phyloP scores from a whole-genome alignment of 2,329 filamentous ascomycete species.

The Penicillium sp. region DNA sequence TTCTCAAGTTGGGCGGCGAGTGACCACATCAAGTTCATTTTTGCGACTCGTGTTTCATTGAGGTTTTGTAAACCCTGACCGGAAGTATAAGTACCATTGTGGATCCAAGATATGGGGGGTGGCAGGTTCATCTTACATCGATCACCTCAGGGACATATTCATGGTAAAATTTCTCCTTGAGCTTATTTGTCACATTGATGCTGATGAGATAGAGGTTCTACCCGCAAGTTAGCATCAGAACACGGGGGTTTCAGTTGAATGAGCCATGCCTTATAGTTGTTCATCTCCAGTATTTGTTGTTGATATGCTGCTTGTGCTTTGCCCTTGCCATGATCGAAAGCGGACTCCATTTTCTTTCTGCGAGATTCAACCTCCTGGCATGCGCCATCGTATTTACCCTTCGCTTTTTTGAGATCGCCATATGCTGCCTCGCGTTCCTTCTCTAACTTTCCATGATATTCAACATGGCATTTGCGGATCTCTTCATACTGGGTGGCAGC shows the following conservation, averaged over 20 bases:
- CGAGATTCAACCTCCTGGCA: conserved; percentile 94
- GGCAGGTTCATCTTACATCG: conserved; percentile 59
- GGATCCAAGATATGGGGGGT: neutral
- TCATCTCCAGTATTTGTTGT: conserved; percentile 91
- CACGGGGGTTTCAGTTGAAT: too few relatives aligned
- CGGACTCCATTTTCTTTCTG: conserved; percentile 90
- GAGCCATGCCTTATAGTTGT: conserved; percentile 72
- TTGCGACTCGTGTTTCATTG: conserved; percentile 80
- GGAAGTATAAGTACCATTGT: conserved; percentile 11
- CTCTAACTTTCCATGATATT: conserved; percentile 85
- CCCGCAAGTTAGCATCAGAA: conserved; percentile 26
- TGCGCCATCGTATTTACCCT: conserved; percentile 85
- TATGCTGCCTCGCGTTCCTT: conserved; percentile 85
- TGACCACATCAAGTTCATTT: conserved; percentile 83
- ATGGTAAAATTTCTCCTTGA: conserved; percentile 96
- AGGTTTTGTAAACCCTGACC: conserved; percentile 75
- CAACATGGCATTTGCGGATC: conserved; percentile 82
- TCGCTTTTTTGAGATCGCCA: conserved; percentile 81
- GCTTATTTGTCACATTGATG: conserved; percentile 95
- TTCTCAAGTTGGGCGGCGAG: conserved; percentile 76
- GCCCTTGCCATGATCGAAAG: conserved; percentile 80
- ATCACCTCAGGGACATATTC: conserved; percentile 93
- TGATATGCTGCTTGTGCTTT: conserved; percentile 92
- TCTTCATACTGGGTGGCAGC: conserved; percentile 79
- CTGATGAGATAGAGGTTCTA: conserved; percentile 92